Conservation (phyloP, 2,329 filamentous ascomycete species). For the Peltaster fructicola region DNA sequence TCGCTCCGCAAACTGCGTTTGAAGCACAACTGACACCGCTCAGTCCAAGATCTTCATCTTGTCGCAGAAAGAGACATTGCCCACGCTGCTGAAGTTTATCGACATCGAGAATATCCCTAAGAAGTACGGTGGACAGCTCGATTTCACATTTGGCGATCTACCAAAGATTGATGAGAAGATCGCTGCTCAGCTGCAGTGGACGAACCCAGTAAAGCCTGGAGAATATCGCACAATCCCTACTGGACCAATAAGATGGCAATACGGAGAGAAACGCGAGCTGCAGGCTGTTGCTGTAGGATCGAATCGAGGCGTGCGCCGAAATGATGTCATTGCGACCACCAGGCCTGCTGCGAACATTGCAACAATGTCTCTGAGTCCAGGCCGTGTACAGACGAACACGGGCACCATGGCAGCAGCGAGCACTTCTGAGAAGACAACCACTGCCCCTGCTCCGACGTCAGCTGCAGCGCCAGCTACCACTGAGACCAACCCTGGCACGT, state of each 20-base stretch:
- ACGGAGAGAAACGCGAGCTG: slow-evolving; percentile 24
- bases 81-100: slow-evolving; percentile 66
- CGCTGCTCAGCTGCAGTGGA: slow-evolving; percentile 25
- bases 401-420: not conserved
- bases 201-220: slow-evolving; percentile 11
- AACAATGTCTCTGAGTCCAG: slow-evolving; percentile 12
- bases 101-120: slow-evolving; percentile 70
- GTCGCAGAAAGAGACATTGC: slow-evolving; percentile 49
- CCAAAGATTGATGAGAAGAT: slow-evolving; percentile 48
- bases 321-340: slow-evolving; percentile 23
- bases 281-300: slow-evolving; percentile 28
- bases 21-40: slow-evolving; percentile 1
- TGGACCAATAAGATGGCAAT: slow-evolving; percentile 29
- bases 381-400: slow-evolving; percentile 9
- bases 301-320: slow-evolving; percentile 24
- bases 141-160: slow-evolving; percentile 63
- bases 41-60: slow-evolving; percentile 87
- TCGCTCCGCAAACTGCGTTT: slow-evolving; percentile 2
- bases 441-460: slow-evolving; percentile 1
- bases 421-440: not conserved
- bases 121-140: slow-evolving; percentile 72
- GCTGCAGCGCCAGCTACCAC: not conserved
- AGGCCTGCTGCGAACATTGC: slow-evolving; percentile 12
- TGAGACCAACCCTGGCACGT: not conserved
- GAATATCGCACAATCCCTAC: slow-evolving; percentile 26